phyloP scores from a whole-genome alignment of 805 yeast genomes.

The Pichia rugopelliculosa region DNA sequence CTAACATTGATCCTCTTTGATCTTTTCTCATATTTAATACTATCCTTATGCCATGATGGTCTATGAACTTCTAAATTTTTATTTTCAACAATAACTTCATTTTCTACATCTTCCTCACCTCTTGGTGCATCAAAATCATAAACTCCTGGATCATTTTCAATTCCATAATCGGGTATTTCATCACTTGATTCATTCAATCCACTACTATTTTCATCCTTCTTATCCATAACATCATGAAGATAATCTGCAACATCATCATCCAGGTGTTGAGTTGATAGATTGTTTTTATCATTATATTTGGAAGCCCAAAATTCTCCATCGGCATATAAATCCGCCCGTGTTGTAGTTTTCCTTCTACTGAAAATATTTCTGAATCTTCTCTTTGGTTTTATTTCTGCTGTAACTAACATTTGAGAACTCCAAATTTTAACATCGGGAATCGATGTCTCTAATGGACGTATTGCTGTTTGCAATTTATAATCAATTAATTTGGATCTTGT shows the following conservation, averaged over 20 bases:
- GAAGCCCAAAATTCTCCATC: conserved; percentile 73
- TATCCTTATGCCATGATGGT: conserved; percentile 25
- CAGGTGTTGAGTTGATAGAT: conserved; percentile 24
- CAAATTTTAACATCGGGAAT: conserved; percentile 43
- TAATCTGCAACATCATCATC: conserved; percentile 14
- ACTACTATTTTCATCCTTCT: conserved; percentile 3
- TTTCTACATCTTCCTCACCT: background rate
- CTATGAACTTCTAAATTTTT: background rate
- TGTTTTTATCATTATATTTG: conserved; percentile 34
- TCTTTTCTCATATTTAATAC: conserved; percentile 55
- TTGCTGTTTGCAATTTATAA: background rate
- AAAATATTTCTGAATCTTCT: conserved; percentile 15
- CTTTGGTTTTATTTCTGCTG: conserved; percentile 61
- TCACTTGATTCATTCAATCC: conserved; percentile 21
- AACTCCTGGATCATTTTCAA: conserved; percentile 8
- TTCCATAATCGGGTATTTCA: conserved; percentile 20
- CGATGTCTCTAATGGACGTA: conserved; percentile 6
- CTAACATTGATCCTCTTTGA: conserved; percentile 78
- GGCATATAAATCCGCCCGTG: conserved; percentile 23
- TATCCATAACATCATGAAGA: conserved; percentile 12
- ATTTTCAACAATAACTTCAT: conserved; percentile 2
- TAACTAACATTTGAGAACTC: conserved; percentile 58
- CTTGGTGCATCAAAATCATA: conserved; percentile 14
- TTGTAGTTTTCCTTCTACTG: conserved; percentile 7
- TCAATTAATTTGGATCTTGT: background rate